phyloP scores from a whole-genome alignment of 2,329 filamentous ascomycete species.

The Claviceps purpurea region DNA sequence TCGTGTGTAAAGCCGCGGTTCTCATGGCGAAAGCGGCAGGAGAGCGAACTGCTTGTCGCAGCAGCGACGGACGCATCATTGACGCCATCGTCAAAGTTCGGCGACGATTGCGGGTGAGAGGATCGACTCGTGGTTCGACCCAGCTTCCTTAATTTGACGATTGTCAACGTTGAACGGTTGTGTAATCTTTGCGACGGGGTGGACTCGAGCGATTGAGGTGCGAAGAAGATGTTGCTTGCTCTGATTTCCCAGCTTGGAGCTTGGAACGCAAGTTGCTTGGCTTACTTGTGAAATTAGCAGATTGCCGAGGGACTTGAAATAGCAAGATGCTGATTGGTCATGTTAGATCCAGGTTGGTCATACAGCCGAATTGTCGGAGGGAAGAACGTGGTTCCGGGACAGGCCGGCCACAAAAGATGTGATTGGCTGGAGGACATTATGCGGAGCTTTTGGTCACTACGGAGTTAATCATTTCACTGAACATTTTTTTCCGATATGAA shows the following conservation, averaged over 20 bases:
- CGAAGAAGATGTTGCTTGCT: not conserved
- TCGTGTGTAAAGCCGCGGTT: conserved; percentile 77
- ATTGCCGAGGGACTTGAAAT: conserved; percentile 42
- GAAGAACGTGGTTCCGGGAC: conserved; percentile 16
- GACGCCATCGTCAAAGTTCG: conserved; percentile 35
- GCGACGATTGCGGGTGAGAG: not conserved
- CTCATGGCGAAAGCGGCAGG: conserved; percentile 28
- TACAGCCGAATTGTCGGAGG: conserved; percentile 13
- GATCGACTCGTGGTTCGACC: not conserved
- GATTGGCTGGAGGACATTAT: conserved; percentile 18
- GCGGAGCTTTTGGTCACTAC: conserved; percentile 8
- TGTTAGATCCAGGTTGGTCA: conserved; percentile 12
- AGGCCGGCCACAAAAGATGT: conserved; percentile 3
- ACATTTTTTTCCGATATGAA: too few relatives aligned
- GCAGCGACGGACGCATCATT: conserved; percentile 38
- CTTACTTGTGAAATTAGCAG: conserved; percentile 1
- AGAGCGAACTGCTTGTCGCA: conserved; percentile 34
- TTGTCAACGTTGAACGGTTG: not conserved
- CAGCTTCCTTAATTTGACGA: not conserved
- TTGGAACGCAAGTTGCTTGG: conserved; percentile 3
- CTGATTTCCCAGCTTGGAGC: conserved; percentile 4
- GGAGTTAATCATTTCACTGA: too few relatives aligned
- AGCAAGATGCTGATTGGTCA: conserved; percentile 30
- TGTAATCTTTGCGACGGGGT: not conserved
- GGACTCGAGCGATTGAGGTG: not conserved